phyloP scores from a whole-genome alignment of 73 alveolate species.

The Stentor coeruleus region DNA sequence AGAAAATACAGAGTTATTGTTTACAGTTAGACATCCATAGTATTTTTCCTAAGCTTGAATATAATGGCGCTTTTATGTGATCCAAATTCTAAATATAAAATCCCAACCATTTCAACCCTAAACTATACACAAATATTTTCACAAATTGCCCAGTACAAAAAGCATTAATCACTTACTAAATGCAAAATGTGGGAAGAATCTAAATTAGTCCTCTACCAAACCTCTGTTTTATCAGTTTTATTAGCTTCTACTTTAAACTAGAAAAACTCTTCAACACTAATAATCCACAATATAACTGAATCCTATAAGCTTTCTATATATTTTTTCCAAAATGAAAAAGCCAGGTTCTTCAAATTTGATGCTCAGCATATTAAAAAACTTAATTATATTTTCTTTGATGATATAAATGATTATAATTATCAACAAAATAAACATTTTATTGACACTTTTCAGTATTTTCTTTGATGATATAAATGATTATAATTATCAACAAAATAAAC shows the following conservation, averaged over 20 bases:
- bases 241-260: not conserved
- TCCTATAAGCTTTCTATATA: slow-evolving; percentile 63
- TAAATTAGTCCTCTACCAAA: not conserved
- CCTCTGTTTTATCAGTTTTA: not conserved
- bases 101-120: no score
- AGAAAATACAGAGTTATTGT: no score
- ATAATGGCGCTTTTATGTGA: not conserved
- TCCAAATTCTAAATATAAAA: no score
- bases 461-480: slow-evolving; percentile 60
- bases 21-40: not conserved
- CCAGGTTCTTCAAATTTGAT: slow-evolving; percentile 70
- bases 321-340: slow-evolving; percentile 62
- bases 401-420: slow-evolving; percentile 38
- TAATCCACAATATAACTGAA: slow-evolving; percentile 61
- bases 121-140: not conserved
- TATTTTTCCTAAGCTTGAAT: not conserved
- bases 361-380: slow-evolving; percentile 54
- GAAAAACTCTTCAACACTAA: not conserved
- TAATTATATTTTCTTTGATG: slow-evolving; percentile 54
- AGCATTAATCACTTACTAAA: not conserved
- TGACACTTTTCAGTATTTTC: slow-evolving; percentile 69
- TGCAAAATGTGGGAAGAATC: not conserved
- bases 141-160: not conserved
- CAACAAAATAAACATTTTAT: slow-evolving; percentile 90
- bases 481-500: slow-evolving; percentile 77